Evolutionary conservation across 768 basidiomycete species (phyloP).

Genomic region (Trametes gibbosa): DNA sequence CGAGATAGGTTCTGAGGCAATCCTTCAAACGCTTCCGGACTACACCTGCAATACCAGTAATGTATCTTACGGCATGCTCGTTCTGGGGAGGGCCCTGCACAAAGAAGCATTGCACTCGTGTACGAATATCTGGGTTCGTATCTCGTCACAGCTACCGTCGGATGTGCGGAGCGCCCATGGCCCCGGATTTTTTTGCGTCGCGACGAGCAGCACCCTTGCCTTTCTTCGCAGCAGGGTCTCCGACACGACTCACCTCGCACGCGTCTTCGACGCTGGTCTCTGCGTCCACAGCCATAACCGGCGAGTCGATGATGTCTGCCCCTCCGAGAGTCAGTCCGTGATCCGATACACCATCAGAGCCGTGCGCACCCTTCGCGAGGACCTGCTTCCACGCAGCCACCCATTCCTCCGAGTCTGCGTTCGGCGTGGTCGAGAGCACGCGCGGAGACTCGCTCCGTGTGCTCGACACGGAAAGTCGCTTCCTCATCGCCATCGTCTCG

Average conservation of each 20-base stretch:
- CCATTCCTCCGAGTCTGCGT: slow-evolving; percentile 50
- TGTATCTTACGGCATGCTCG: too few relatives aligned
- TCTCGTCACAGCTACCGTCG: too few relatives aligned
- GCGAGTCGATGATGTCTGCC: slow-evolving; percentile 68
- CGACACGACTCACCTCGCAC: slow-evolving; percentile 56
- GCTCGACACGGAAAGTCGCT: slow-evolving; percentile 31
- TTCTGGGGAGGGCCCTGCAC: too few relatives aligned
- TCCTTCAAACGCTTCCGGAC: too few relatives aligned
- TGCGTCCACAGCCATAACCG: slow-evolving; percentile 63
- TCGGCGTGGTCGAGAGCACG: slow-evolving; percentile 27
- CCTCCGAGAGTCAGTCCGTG: neutral
- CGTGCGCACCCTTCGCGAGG: slow-evolving; percentile 52
- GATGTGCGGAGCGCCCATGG: too few relatives aligned
- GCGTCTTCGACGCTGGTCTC: slow-evolving; percentile 79
- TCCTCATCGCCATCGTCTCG: slow-evolving; percentile 28
- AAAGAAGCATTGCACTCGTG: too few relatives aligned
- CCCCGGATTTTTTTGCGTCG: too few relatives aligned
- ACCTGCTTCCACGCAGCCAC: slow-evolving; percentile 54
- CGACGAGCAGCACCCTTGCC: neutral
- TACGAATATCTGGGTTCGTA: too few relatives aligned
- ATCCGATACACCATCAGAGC: neutral
- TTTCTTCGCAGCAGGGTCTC: neutral
- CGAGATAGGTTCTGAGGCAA: too few relatives aligned
- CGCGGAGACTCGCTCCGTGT: slow-evolving; percentile 27
- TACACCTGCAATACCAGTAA: too few relatives aligned